These are phyloP conservation scores for Silene uniflora DNA, from an alignment of 148 eudicot genomes.

Conservation along the genomic window DNA sequence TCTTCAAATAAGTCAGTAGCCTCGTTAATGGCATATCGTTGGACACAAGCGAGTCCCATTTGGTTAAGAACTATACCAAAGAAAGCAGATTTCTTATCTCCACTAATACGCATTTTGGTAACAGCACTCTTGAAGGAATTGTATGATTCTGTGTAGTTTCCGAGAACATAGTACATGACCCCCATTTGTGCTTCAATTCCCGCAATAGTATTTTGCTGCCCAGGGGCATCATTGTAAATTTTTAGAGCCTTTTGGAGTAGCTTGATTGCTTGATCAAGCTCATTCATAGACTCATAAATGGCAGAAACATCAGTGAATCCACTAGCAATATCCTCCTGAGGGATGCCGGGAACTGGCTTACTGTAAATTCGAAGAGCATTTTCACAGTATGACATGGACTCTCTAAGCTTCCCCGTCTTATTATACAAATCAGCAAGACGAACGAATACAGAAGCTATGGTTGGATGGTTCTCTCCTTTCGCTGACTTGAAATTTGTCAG, in stretches of 20 bases:
- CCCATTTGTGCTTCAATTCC: constrained; percentile 99
- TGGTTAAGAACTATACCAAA: constrained; percentile 95
- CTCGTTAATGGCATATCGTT: constrained; percentile 78
- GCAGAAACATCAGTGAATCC: constrained; percentile 90
- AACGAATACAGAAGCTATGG: constrained; percentile 81
- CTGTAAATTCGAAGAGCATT: constrained; percentile 78
- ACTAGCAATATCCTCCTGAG: constrained; percentile 87
- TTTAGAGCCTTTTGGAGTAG: constrained; percentile 82
- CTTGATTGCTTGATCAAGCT: constrained; percentile 82
- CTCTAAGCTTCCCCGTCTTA: constrained; percentile 83
- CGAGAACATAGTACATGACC: constrained; percentile 83
- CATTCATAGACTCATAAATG: constrained; percentile 92
- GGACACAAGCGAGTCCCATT: constrained; percentile 98
- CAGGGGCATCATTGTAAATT: constrained; percentile 83
- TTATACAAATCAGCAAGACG: constrained; percentile 91
- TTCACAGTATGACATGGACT: constrained; percentile 88
- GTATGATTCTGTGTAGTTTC: constrained; percentile 74
- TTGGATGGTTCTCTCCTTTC: constrained; percentile 93
- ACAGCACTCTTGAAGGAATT: constrained; percentile 60
- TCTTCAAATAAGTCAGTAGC: constrained; percentile 85
- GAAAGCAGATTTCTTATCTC: constrained; percentile 91
- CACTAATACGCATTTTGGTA: constrained; percentile 74
- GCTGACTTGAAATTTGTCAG: constrained; percentile 73
- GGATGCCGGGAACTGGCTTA: constrained; percentile 76
- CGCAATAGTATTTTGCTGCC: constrained; percentile 89